Base-by-base conservation (phyloP, 140 eudicot species). In the Erigeron philadelphicus region DNA sequence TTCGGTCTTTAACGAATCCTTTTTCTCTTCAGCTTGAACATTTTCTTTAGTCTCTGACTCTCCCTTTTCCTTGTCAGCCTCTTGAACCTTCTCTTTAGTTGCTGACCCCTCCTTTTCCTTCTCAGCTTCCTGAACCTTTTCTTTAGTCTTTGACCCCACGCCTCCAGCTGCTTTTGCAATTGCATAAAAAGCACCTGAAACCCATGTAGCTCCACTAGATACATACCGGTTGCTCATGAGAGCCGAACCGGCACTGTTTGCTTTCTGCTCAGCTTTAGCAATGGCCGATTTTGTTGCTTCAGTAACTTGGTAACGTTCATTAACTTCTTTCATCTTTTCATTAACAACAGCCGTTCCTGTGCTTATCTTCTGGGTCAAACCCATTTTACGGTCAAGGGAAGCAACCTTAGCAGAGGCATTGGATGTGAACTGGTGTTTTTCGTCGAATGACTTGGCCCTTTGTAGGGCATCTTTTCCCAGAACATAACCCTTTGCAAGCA, bases 401-500 rank as follows among this genome's bases (percentile, higher is more conserved):
- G 86, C 81, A 66, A 83, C 80, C 7, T 76, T 83, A 41, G 84
- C 82, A 3, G 88, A 80, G 42, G 92, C 88, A 21, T 75, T 81
- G 61, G 82, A 66, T 11, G 84, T 67, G 15, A 86, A 47, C 44
- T 78, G 72, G 73, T 77, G 92, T 61, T 35, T 78, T 31, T 83
- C 88, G 16, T 86, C 88, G 4, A 86, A 81, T 3, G 86, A 68
- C 60, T 75, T 70, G 31, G 93, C 88, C 59, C 72, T 86, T 73
- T 64, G 68, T 41, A 86, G 42, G 1, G 86, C 84, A 45, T 81
- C 93, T 73, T 86, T 86, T 57, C 93, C 93, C 49, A 86, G 63
- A 74, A 83, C 79, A 21, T 72, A 83, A 68, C 93, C 93, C 73
- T 76, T 83, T 18, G 93, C 93, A 5, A 86, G 93, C 88, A 86